These are phyloP conservation scores for Solanum lignicaule DNA, from an alignment of 257 asterid genomes.

Conservation along the genomic window DNA sequence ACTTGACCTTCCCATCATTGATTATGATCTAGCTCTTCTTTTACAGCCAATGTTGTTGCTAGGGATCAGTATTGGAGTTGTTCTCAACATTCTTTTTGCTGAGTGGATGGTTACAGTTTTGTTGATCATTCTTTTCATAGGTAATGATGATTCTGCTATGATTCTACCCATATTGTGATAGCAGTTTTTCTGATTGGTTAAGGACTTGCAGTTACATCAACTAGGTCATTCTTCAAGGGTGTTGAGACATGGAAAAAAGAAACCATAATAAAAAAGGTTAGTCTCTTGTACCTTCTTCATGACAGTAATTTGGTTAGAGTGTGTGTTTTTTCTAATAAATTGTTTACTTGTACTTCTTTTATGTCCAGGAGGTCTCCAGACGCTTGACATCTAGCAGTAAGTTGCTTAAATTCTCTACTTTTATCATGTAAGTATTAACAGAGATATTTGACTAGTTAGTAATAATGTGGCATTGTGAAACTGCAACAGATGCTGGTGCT, in stretches of 20 bases:
- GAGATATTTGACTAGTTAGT: not conserved
- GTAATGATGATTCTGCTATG: conserved; percentile 5
- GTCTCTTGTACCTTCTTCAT: not conserved
- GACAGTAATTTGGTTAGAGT: not conserved
- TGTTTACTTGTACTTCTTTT: not conserved
- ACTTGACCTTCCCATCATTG: conserved; percentile 51
- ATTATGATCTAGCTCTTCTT: conserved; percentile 55
- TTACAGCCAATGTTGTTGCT: conserved; percentile 59
- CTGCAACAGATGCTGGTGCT: conserved; percentile 13
- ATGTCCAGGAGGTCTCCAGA: conserved; percentile 35
- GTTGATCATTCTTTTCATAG: conserved; percentile 45
- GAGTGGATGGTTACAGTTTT: conserved; percentile 65
- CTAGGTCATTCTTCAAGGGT: conserved; percentile 50
- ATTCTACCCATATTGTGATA: not conserved
- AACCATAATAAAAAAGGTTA: conserved; percentile 37
- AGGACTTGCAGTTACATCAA: conserved; percentile 16
- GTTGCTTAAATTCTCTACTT: conserved; percentile 7
- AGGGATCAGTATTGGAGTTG: conserved; percentile 56
- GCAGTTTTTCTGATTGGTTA: not conserved
- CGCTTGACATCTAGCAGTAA: conserved; percentile 25
- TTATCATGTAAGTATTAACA: not conserved
- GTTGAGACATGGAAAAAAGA: conserved; percentile 58
- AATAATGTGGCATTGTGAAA: not conserved
- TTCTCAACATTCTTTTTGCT: conserved; percentile 44
- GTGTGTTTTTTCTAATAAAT: not conserved